Base-by-base conservation (phyloP, 306 rosid genomes). In the Cicer pinnatifidum region DNA sequence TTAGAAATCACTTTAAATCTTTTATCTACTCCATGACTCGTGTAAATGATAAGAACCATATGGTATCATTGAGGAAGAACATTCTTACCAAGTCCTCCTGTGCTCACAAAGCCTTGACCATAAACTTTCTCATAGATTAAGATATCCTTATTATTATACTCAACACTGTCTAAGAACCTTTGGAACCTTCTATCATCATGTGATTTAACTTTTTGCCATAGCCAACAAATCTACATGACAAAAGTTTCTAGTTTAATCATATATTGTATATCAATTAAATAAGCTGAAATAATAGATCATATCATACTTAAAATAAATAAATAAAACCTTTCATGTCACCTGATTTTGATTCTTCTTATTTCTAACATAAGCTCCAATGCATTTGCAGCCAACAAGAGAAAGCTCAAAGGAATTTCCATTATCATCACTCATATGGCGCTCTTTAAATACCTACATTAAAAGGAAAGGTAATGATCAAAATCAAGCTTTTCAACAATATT, bases 291-390 rank as follows among this genome's bases (percentile, higher is more conserved):
- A 23, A 16, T 59, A 33, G 15, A 45, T 62, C 12, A 37, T 35
- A 38, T 23, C 3, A 45, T 40, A 47, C 2, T 67, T 51, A 20
- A 17, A 48, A 67, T 54, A 65, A 58, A 11, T 8, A 23, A 23
- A 23, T 23, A 58, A 71, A 19, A 11, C n/a, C n/a, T 67, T 76
- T 33, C 15, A 66, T 19, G n/a, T 75, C 50, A 89, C 99, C 87
- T 94, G 99, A 77, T 94, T 94, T 79, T 94, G 99, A 86, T 89
- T 94, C 90, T 83, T 94, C 78, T 94, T 94, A 69, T 84, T 91
- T 57, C 96, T 56, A 13, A 92, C 99, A 80, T 94, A 94, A 78
- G 99, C 99, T 68, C 99, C 95, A 74, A 94, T 88, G 73, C 99
- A 94, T 85, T 94, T 94, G 82, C 89, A 88, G 9, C 97, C 89